A percentile compares a stretch with the other conserved stretches of the same genome.
Conservation (phyloP, 106 monocot species). For the Dendrobium officinale region DNA sequence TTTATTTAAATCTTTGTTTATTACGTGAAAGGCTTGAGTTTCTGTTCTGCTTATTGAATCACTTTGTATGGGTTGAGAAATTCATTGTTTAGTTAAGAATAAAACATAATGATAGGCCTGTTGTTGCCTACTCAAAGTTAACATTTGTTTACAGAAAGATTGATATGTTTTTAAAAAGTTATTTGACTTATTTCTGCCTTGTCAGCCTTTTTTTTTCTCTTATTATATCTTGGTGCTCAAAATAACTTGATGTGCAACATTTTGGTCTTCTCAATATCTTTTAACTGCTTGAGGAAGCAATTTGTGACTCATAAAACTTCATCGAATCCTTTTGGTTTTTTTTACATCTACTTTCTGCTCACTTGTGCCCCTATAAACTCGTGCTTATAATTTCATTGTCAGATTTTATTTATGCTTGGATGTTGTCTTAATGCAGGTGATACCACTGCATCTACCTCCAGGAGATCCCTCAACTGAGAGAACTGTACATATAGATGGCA, state of each 20-base stretch:
- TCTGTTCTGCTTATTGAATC: not conserved
- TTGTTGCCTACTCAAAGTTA: not conserved
- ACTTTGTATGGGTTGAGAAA: not conserved
- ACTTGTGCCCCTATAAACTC: not conserved
- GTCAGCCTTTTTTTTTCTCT: not conserved
- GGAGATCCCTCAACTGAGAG: slow-evolving; percentile 74
- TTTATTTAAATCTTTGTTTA: not conserved
- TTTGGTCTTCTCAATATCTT: not conserved
- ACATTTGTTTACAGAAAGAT: not conserved
- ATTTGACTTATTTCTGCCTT: not conserved
- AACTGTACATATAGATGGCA: slow-evolving; percentile 86
- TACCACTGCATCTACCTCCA: slow-evolving; percentile 66
- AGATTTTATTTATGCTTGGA: not conserved
- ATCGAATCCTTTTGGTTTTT: too few species aligned
- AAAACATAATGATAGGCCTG: not conserved
- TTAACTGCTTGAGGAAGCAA: not conserved
- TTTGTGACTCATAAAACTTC: not conserved
- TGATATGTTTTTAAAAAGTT: not conserved
- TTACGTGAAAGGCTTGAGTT: not conserved
- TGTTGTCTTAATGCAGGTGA: slow-evolving; percentile 25
- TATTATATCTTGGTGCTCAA: not conserved
- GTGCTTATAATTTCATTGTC: not conserved
- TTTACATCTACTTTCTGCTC: too few species aligned
- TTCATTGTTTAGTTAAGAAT: not conserved
- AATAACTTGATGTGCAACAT: not conserved